These are phyloP conservation scores for Arthrobotrys entomopaga DNA, from an alignment of 2,329 filamentous ascomycete genomes.

Conservation along the genomic window DNA sequence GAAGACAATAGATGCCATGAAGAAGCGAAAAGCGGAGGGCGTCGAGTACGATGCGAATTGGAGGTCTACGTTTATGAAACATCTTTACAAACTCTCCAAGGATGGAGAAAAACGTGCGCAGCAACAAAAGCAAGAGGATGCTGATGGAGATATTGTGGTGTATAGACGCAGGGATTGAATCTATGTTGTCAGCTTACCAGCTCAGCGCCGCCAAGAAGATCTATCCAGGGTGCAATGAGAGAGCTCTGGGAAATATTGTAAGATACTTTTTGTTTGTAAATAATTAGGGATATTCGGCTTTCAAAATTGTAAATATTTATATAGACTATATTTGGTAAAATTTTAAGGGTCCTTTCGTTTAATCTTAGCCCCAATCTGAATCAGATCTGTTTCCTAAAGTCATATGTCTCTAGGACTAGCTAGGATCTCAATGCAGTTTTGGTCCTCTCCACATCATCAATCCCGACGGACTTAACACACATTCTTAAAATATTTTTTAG, in stretches of 20 bases:
- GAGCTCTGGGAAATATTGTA: constrained; percentile 6
- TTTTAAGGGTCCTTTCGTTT: constrained; percentile 13
- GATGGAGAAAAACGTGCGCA: constrained; percentile 33
- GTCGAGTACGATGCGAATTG: constrained; percentile 44
- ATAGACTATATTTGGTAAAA: constrained; percentile 4
- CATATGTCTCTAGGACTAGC: constrained; percentile 18
- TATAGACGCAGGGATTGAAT: constrained; percentile 33
- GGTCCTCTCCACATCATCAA: background rate
- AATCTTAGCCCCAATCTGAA: constrained; percentile 7
- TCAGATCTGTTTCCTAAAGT: constrained; percentile 4
- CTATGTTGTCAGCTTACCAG: background rate
- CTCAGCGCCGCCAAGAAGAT: background rate
- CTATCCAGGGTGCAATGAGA: background rate
- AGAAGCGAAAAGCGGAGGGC: constrained; percentile 45
- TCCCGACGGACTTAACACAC: too few relatives aligned
- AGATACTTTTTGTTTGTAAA: constrained; percentile 4
- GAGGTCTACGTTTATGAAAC: constrained; percentile 32
- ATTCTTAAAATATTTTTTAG: background rate
- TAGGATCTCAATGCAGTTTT: constrained; percentile 12
- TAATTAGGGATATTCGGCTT: background rate
- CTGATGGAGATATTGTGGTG: constrained; percentile 36
- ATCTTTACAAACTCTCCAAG: constrained; percentile 35
- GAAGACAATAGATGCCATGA: constrained; percentile 35
- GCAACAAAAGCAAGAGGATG: constrained; percentile 35
- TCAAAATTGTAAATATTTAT: background rate